These are phyloP conservation scores for Rhizopus delemar DNA, from an alignment of 371 early-diverging fungal genomes.

Conservation along the genomic window DNA sequence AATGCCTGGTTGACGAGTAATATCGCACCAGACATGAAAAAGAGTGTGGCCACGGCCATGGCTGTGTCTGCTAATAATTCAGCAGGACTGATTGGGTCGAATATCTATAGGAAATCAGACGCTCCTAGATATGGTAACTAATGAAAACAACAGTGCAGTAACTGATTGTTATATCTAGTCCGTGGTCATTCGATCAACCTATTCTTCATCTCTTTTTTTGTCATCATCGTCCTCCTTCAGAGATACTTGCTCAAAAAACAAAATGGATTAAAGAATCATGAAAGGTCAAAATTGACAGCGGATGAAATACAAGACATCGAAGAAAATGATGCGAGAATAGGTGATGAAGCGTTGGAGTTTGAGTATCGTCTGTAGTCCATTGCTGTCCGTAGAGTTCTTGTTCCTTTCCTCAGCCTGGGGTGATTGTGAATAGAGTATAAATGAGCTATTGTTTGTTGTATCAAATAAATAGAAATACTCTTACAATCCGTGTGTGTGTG, in stretches of 20 bases:
- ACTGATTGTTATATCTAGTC: slow-evolving; percentile 23
- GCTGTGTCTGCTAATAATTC: slow-evolving; percentile 52
- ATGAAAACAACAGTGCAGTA: background rate
- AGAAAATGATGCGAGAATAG: slow-evolving; percentile 18
- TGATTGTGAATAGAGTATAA: background rate
- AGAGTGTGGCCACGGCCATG: slow-evolving; percentile 52
- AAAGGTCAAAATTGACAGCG: slow-evolving; percentile 9
- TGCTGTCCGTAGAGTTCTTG: background rate
- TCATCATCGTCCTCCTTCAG: slow-evolving; percentile 32
- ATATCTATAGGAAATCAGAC: slow-evolving; percentile 50
- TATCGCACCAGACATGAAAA: slow-evolving; percentile 51
- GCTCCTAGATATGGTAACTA: slow-evolving; percentile 45
- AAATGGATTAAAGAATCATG: slow-evolving; percentile 17
- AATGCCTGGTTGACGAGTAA: slow-evolving; percentile 54
- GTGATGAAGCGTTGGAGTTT: slow-evolving; percentile 36
- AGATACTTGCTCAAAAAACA: slow-evolving; percentile 27
- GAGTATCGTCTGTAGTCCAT: slow-evolving; percentile 26
- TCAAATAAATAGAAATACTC: too few species aligned
- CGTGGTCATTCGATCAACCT: slow-evolving; percentile 41
- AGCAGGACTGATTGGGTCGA: slow-evolving; percentile 47
- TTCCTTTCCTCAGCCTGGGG: too few species aligned
- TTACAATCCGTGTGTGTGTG: too few species aligned
- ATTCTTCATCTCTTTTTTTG: slow-evolving; percentile 32
- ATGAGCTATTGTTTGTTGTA: too few species aligned
- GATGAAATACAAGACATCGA: slow-evolving; percentile 9